Evolutionary conservation across 106 monocot species (phyloP), one percentile per base, ranked within the genome.

Genomic region (Cymbidium sinense): DNA sequence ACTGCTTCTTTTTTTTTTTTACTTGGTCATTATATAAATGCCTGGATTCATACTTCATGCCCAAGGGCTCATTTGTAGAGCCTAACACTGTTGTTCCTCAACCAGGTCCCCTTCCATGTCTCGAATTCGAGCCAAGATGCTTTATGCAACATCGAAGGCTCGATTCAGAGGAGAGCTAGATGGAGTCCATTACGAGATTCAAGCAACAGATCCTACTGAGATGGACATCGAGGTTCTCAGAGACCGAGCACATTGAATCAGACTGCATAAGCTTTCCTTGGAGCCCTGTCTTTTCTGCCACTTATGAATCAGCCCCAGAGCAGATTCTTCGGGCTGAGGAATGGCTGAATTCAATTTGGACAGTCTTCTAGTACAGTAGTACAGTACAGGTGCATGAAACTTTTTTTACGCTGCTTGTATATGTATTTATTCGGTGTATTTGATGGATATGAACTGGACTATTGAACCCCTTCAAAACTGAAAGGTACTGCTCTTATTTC

Each of bases 111-210:
- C 81, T 31, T 65, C 75, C 5, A 11, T 35, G 13, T 81, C 81
- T 2, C 67, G 81, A 9, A 76, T 81, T 37, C 76, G 81, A 29
- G 76, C 81, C 76, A 81, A 81, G 81, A 81, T 81, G 81, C 54
- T 82, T 7, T 82, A 82, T 52, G 76, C 82, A 17, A 82, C 70
- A 36, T 77, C 82, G 1, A 82, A 82, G 54, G 76, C 77, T 13
- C 47, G 70, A 54, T 70, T 82, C 50, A 39, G 82, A 9, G 51
- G 20, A 3, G 76, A 76, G 23, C 47, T 81, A 4, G 81, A 81
- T 18, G 81, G 81, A 29, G 67, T 81, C 5, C 81, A 81, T 28
- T 82, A 77, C 76, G 82, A 82, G 70, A 70, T 82, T 18, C 82
- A 82, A 37, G 82, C 82, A 0, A 82, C 82, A 12, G 82, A 82